These are phyloP conservation scores for Fomitopsis serialis DNA, from an alignment of 768 basidiomycete species.

Conservation along the genomic window DNA sequence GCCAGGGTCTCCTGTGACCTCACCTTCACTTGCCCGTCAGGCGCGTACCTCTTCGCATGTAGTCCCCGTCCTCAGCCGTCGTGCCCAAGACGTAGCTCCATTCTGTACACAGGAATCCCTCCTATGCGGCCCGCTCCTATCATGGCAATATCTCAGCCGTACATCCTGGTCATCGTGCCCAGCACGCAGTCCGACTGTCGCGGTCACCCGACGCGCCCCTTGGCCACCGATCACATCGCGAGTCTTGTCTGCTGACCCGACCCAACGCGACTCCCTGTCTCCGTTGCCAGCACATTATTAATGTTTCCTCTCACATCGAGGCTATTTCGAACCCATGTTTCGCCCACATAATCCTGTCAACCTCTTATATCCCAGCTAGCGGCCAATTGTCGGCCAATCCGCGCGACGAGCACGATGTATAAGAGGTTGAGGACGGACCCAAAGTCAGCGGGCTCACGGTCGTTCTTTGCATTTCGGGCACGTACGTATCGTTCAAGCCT, in stretches of 20 bases:
- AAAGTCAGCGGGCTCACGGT: not conserved
- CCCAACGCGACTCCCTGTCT: no score
- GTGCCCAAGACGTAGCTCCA: no score
- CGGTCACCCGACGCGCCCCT: no score
- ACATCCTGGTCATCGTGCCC: no score
- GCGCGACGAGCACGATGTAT: not conserved
- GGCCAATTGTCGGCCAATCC: not conserved
- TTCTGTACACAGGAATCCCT: no score
- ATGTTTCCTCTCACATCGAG: not conserved
- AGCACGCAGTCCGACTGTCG: no score
- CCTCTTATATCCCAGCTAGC: not conserved
- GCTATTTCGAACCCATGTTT: not conserved
- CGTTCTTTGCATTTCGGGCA: not conserved
- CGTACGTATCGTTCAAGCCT: not conserved
- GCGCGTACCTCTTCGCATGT: not conserved
- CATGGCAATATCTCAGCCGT: no score
- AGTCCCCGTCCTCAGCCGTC: no score
- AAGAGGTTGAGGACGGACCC: conserved; percentile 1
- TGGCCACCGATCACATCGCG: no score
- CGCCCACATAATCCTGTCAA: not conserved
- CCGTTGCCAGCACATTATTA: not conserved
- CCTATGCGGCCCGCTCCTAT: no score
- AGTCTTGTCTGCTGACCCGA: no score
- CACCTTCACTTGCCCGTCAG: not conserved
- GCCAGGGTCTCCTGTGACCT: not conserved